Evolutionary conservation across 176 grass and related monocot species (phyloP).

Genomic region (Panicum miliaceum): DNA sequence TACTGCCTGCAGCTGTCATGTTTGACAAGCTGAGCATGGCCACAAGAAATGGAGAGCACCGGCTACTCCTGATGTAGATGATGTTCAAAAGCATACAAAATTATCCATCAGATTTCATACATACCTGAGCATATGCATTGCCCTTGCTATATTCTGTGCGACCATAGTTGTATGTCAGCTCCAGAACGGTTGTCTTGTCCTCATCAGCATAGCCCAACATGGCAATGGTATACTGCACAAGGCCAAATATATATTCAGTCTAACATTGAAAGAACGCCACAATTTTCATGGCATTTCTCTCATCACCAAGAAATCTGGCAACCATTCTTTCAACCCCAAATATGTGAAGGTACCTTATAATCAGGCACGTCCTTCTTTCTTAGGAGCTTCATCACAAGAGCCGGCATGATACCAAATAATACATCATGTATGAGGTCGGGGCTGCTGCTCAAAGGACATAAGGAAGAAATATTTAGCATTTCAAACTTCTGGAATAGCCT

Average conservation of each 20-base stretch:
- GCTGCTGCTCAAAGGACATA: not conserved
- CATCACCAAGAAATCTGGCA: not conserved
- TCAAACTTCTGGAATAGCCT: constrained; percentile 2
- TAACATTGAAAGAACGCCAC: constrained; percentile 12
- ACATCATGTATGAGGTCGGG: not conserved
- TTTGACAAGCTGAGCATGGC: not conserved
- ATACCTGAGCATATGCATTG: constrained; percentile 96
- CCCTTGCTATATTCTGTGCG: constrained; percentile 94
- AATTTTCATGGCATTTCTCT: not conserved
- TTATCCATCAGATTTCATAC: constrained; percentile 6
- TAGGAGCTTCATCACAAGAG: constrained; percentile 90
- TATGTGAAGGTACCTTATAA: constrained; percentile 67
- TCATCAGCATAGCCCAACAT: constrained; percentile 92
- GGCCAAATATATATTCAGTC: constrained; percentile 30
- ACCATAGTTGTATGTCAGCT: constrained; percentile 93
- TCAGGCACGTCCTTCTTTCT: constrained; percentile 86
- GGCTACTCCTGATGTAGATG: not conserved
- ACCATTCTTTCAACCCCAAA: not conserved
- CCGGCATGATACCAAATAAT: constrained; percentile 53
- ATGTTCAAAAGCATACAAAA: not conserved
- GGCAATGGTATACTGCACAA: constrained; percentile 81
- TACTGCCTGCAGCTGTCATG: not conserved
- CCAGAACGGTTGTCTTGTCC: constrained; percentile 80
- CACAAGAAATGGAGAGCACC: not conserved
- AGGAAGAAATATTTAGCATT: constrained; percentile 20